Evolutionary conservation across 495 filamentous ascomycete genomes (phyloP).

Genomic region (Penicillium flavigenum): DNA sequence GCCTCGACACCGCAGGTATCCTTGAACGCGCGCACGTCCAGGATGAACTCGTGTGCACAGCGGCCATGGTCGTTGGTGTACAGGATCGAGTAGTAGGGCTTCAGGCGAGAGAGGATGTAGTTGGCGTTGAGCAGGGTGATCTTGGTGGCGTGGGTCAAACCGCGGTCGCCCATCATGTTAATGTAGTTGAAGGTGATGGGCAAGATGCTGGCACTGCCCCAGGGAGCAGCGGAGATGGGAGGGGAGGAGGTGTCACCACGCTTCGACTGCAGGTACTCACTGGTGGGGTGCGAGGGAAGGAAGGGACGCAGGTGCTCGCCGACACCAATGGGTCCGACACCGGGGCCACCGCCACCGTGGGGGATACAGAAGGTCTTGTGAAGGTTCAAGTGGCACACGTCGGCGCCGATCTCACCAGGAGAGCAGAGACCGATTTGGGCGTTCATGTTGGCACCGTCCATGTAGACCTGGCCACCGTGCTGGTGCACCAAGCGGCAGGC

Average conservation of each 20-base stretch:
- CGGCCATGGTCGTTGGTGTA: slow-evolving; percentile 87
- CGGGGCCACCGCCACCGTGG: slow-evolving; percentile 93
- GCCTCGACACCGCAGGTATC: slow-evolving; percentile 85
- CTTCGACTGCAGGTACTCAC: slow-evolving; percentile 57
- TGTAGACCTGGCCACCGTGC: slow-evolving; percentile 93
- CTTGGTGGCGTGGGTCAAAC: slow-evolving; percentile 92
- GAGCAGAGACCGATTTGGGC: slow-evolving; percentile 97
- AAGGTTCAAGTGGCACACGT: slow-evolving; percentile 96
- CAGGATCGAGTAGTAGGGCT: slow-evolving; percentile 83
- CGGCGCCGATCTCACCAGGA: slow-evolving; percentile 93
- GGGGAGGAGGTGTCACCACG: slow-evolving; percentile 55
- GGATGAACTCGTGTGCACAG: slow-evolving; percentile 98
- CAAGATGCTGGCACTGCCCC: slow-evolving; percentile 89
- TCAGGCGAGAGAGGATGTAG: slow-evolving; percentile 92
- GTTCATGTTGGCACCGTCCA: slow-evolving; percentile 99
- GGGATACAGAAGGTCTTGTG: slow-evolving; percentile 99
- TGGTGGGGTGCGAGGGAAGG: slow-evolving; percentile 72
- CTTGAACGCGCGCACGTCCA: slow-evolving; percentile 84
- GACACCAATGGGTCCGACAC: slow-evolving; percentile 94
- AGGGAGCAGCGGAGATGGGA: slow-evolving; percentile 83
- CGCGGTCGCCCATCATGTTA: slow-evolving; percentile 90
- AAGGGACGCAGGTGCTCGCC: slow-evolving; percentile 74
- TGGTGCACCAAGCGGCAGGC: slow-evolving; percentile 84
- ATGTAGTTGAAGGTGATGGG: slow-evolving; percentile 98
- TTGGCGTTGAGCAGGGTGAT: slow-evolving; percentile 95